Percentiles rank a stretch among this genome's conserved stretches.
These are phyloP conservation scores for Lunularia cruciata DNA, from an alignment of 225 moss, liverwort and hornwort species.

Conservation along the genomic window DNA sequence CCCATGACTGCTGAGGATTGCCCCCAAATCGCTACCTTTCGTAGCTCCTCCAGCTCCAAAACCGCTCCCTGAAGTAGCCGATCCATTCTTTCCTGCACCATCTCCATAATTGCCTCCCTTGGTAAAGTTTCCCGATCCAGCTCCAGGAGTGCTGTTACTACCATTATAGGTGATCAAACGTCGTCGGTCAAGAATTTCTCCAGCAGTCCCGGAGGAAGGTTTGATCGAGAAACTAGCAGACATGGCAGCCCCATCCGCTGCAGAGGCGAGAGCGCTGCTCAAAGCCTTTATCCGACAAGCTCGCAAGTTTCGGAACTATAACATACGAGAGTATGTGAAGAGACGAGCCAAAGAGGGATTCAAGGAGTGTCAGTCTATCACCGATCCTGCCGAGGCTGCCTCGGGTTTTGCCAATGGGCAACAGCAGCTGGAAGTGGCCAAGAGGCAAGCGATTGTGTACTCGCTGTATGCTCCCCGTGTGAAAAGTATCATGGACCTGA, in stretches of 20 bases:
- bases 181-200: too few species aligned
- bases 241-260: conserved; percentile 58
- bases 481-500: conserved; percentile 95
- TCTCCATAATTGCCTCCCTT: not conserved
- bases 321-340: conserved; percentile 91
- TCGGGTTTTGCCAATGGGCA: conserved; percentile 54
- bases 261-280: conserved; percentile 62
- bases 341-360: conserved; percentile 70
- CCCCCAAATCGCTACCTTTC: not conserved
- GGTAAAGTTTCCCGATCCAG: not conserved
- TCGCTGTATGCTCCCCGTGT: conserved; percentile 63
- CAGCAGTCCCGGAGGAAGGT: too few species aligned
- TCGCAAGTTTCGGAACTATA: conserved; percentile 82
- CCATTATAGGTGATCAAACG: not conserved
- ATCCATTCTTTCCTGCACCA: conserved; percentile 9
- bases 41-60: not conserved
- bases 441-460: conserved; percentile 77
- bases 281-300: conserved; percentile 65
- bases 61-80: conserved; percentile 1
- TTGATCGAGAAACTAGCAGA: not conserved
- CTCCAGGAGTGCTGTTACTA: not conserved
- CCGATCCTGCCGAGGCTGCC: conserved; percentile 55
- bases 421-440: conserved; percentile 73
- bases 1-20: too few species aligned
- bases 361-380: conserved; percentile 40